Evolutionary conservation across 2,329 filamentous ascomycete genomes (phyloP).

Genomic region (Xylariaceae sp.): DNA sequence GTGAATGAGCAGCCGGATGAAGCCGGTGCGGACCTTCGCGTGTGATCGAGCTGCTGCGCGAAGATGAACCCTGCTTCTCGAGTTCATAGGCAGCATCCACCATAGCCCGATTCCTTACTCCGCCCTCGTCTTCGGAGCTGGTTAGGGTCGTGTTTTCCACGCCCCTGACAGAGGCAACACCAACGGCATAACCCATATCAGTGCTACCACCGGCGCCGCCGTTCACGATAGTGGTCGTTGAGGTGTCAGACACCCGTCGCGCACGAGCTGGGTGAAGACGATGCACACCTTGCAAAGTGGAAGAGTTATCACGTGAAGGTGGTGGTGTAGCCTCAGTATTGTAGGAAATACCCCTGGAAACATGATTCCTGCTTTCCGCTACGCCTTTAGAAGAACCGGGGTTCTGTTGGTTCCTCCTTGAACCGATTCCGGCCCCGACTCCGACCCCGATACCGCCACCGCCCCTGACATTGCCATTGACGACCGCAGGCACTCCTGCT

Average conservation of each 20-base stretch:
- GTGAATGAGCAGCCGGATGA: slow-evolving; percentile 20
- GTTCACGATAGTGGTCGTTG: not conserved
- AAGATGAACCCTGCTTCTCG: slow-evolving; percentile 13
- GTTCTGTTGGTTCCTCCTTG: slow-evolving; percentile 14
- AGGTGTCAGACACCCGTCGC: slow-evolving; percentile 15
- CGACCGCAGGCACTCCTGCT: slow-evolving; percentile 6
- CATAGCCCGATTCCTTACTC: slow-evolving; percentile 15
- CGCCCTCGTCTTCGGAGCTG: slow-evolving; percentile 22
- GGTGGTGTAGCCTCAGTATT: slow-evolving; percentile 13
- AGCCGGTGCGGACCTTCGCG: slow-evolving; percentile 21
- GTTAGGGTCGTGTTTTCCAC: slow-evolving; percentile 18
- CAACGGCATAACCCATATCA: slow-evolving; percentile 12
- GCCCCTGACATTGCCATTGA: slow-evolving; percentile 4
- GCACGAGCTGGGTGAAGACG: slow-evolving; percentile 20
- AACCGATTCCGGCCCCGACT: slow-evolving; percentile 10
- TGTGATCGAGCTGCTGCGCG: slow-evolving; percentile 16
- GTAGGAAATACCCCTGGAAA: slow-evolving; percentile 11
- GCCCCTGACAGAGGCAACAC: slow-evolving; percentile 9
- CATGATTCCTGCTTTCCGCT: slow-evolving; percentile 17
- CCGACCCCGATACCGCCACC: slow-evolving; percentile 2
- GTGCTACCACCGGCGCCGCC: not conserved
- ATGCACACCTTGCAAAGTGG: slow-evolving; percentile 20
- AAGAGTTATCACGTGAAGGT: slow-evolving; percentile 16
- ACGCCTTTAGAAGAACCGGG: slow-evolving; percentile 22
- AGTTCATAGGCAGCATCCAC: slow-evolving; percentile 12